These are phyloP conservation scores for Claviceps maximensis DNA, from an alignment of 2,329 filamentous ascomycete species.

Conservation along the genomic window DNA sequence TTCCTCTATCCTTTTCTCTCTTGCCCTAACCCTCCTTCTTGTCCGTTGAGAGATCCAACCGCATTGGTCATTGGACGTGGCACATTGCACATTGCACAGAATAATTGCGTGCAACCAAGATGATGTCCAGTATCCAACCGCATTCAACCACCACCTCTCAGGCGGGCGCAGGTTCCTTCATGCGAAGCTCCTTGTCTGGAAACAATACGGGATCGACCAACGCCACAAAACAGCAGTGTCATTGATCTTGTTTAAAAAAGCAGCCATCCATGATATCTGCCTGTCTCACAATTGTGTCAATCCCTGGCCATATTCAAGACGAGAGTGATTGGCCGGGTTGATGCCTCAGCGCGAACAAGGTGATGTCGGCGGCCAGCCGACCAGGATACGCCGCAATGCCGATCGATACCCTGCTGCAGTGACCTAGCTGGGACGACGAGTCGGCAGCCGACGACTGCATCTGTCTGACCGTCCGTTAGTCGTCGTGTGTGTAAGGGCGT, in stretches of 20 bases:
- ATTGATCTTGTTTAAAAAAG: neutral
- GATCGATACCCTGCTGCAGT: neutral
- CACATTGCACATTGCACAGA: no score
- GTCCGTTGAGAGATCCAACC: neutral
- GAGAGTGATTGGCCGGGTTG: conserved; percentile 5
- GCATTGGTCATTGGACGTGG: neutral
- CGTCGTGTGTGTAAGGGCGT: conserved; percentile 1
- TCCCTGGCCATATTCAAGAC: neutral
- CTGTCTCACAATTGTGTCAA: neutral
- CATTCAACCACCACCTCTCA: neutral
- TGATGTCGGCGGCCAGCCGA: conserved; percentile 4
- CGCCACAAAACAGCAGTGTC: neutral
- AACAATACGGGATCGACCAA: neutral
- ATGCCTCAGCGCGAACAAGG: conserved; percentile 5
- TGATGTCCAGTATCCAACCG: neutral
- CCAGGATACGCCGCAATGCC: neutral
- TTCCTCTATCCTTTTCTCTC: no score
- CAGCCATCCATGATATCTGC: neutral
- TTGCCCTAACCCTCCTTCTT: no score
- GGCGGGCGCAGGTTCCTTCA: neutral
- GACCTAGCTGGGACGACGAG: neutral
- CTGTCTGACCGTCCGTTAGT: conserved; percentile 4
- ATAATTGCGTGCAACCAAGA: neutral
- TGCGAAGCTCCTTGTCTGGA: no score
- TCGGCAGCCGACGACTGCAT: neutral